Conservation (phyloP, 257 asterid genomes). For the Solanum ahanhuiri region DNA sequence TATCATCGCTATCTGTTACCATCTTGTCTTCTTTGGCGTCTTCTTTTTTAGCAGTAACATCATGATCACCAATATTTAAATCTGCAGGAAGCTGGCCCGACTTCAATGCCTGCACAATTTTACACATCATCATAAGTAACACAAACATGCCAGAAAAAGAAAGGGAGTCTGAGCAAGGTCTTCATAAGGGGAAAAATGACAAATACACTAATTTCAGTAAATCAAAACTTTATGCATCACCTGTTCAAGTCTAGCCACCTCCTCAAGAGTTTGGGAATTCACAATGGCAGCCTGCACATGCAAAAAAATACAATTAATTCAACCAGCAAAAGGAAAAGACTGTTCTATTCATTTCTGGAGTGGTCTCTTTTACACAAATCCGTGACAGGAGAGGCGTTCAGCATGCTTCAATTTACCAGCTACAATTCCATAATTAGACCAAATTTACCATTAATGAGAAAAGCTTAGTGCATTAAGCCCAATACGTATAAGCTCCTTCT, state of each 20-base stretch:
- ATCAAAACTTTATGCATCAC: conserved; percentile 19
- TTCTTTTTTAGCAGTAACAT: conserved; percentile 28
- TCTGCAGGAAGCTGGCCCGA: conserved; percentile 97
- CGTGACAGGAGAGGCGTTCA: neutral
- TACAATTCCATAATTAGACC: neutral
- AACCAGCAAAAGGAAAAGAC: neutral
- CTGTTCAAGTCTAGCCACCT: conserved; percentile 99
- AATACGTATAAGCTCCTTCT: neutral
- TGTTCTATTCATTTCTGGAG: neutral
- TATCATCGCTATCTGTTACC: conserved; percentile 39
- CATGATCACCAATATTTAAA: conserved; percentile 35
- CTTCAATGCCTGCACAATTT: conserved; percentile 62
- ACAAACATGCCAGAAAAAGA: neutral
- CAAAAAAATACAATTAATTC: neutral
- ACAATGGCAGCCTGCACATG: conserved; percentile 90
- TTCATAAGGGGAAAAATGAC: neutral
- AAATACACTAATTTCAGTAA: neutral
- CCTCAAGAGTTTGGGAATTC: conserved; percentile 95
- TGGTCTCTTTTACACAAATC: neutral
- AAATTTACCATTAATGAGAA: neutral
- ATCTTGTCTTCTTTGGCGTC: conserved; percentile 42
- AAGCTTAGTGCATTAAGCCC: neutral
- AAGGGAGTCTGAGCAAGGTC: neutral
- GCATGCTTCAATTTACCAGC: neutral
- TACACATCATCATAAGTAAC: neutral